These are phyloP conservation scores for Letharia columbiana DNA, from an alignment of 495 filamentous ascomycete species.

Conservation along the genomic window DNA sequence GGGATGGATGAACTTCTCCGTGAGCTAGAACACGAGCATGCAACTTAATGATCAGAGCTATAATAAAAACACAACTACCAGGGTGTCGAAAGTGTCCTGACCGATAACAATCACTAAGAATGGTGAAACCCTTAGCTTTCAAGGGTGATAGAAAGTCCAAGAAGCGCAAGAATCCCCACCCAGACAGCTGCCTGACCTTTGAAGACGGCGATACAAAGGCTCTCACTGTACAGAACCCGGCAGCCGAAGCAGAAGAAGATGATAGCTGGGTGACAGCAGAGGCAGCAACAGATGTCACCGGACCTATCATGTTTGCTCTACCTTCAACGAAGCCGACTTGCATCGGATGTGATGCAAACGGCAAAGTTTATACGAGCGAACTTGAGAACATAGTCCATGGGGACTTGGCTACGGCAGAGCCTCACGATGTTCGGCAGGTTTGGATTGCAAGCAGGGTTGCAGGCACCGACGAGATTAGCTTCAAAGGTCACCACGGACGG, in stretches of 20 bases:
- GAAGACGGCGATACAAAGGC: conserved; percentile 36
- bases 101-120: background rate
- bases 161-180: conserved; percentile 61
- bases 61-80: background rate
- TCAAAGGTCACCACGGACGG: conserved; percentile 84
- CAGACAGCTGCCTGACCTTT: conserved; percentile 24
- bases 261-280: conserved; percentile 90
- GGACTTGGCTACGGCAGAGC: conserved; percentile 72
- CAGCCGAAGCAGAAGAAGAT: conserved; percentile 46
- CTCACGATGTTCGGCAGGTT: conserved; percentile 89
- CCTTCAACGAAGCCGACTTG: conserved; percentile 59
- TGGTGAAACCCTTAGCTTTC: conserved; percentile 75
- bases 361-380: conserved; percentile 68
- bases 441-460: conserved; percentile 84
- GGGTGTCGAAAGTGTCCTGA: background rate
- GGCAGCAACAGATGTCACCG: conserved; percentile 61
- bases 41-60: too few species aligned
- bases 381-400: conserved; percentile 79
- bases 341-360: conserved; percentile 74
- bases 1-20: too few species aligned
- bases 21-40: too few species aligned
- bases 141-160: conserved; percentile 96
- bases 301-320: conserved; percentile 73
- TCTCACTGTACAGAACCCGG: conserved; percentile 30
- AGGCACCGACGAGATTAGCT: conserved; percentile 69